Percentiles rank a stretch among this genome's conserved stretches.
These are phyloP conservation scores for Alloteropsis semialata DNA, from an alignment of 176 grass and related monocot genomes.

Conservation along the genomic window DNA sequence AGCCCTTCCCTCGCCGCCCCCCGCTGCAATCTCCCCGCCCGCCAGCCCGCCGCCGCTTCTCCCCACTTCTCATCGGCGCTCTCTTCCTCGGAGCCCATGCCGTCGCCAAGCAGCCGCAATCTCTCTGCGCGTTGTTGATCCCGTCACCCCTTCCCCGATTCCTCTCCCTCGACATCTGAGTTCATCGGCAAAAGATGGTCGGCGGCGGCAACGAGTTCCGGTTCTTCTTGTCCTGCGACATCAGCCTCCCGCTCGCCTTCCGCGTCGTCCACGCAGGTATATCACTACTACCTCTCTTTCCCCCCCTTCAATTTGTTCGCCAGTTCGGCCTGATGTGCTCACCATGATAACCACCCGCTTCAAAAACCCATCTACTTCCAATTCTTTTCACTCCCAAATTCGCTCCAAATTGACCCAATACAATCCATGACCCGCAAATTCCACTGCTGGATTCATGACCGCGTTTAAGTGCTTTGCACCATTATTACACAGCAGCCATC, in stretches of 20 bases:
- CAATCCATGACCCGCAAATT: neutral
- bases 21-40: neutral
- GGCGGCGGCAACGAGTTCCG: conserved; percentile 54
- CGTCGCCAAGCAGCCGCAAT: neutral
- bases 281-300: neutral
- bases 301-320: neutral
- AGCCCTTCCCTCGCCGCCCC: neutral
- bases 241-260: conserved; percentile 82
- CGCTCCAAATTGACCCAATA: neutral
- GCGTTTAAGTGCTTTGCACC: neutral
- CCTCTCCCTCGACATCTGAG: neutral
- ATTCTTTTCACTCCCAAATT: neutral
- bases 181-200: neutral
- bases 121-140: neutral
- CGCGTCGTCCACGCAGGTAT: conserved; percentile 50
- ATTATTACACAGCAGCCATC: neutral
- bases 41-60: neutral
- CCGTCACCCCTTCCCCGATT: too few species aligned
- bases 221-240: conserved; percentile 91
- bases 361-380: neutral
- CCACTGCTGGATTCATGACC: neutral
- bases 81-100: neutral
- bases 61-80: neutral
- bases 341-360: neutral
- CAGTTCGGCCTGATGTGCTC: neutral